phyloP scores from a whole-genome alignment of 768 basidiomycete genomes.

The Leccinum boreale region DNA sequence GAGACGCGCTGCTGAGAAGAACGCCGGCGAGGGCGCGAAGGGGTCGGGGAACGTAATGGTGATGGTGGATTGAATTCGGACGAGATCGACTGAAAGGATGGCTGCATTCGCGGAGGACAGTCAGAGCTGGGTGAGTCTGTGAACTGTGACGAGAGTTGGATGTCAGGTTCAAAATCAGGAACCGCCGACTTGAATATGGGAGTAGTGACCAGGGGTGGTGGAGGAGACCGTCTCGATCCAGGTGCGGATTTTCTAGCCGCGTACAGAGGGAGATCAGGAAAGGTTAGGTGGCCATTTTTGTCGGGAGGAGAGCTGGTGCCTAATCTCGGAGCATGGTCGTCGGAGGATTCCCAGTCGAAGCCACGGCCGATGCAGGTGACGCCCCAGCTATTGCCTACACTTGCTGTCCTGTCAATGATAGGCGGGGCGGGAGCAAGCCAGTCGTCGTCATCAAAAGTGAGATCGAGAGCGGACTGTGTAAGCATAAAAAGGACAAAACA shows the following conservation, averaged over 20 bases:
- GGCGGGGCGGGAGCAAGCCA: conserved; percentile 55
- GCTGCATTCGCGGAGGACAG: conserved; percentile 31
- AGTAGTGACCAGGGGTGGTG: conserved; percentile 14
- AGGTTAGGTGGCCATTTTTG: conserved; percentile 4
- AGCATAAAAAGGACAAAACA: conserved; percentile 41
- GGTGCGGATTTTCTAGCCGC: conserved; percentile 6
- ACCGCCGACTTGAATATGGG: conserved; percentile 26
- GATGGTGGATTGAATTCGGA: conserved; percentile 27
- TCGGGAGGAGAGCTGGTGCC: conserved; percentile 5
- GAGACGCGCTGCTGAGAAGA: conserved; percentile 86
- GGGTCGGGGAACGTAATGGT: conserved; percentile 48
- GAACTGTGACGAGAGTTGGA: conserved; percentile 28
- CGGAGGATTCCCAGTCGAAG: conserved; percentile 64
- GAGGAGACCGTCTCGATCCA: conserved; percentile 11
- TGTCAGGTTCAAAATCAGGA: conserved; percentile 22
- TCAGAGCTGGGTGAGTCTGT: conserved; percentile 27
- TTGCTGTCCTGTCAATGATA: conserved; percentile 57
- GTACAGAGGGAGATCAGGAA: conserved; percentile 13
- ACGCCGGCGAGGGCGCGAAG: conserved; percentile 65
- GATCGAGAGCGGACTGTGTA: conserved; percentile 54
- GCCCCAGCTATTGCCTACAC: conserved; percentile 77
- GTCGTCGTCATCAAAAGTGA: conserved; percentile 68
- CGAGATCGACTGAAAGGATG: conserved; percentile 18
- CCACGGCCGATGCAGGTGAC: conserved; percentile 83
- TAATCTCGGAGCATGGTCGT: conserved; percentile 26